Evolutionary conservation across 2,329 filamentous ascomycete genomes (phyloP).

Genomic region (Botrytis fragariae): DNA sequence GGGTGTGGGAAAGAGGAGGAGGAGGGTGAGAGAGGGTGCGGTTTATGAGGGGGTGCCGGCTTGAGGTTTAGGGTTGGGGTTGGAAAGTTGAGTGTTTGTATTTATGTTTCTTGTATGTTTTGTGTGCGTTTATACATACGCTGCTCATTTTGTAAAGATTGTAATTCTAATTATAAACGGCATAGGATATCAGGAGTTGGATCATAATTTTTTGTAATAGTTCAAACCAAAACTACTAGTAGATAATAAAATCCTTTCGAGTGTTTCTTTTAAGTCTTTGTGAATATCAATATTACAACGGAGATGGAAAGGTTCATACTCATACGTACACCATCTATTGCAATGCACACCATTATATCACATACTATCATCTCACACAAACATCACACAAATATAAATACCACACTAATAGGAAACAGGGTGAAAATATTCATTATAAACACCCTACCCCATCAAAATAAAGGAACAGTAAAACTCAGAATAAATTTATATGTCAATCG

Average conservation of each 20-base stretch:
- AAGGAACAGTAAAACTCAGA: too few relatives aligned
- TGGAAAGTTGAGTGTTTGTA: background rate
- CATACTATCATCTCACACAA: background rate
- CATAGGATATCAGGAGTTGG: background rate
- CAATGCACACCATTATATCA: background rate
- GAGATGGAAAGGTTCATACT: background rate
- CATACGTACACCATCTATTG: background rate
- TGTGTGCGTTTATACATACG: too few relatives aligned
- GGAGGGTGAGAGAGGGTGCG: slow-evolving; percentile 43
- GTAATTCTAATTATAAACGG: background rate
- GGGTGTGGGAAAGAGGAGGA: slow-evolving; percentile 58
- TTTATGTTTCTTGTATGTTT: background rate
- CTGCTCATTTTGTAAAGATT: background rate
- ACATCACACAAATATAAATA: background rate
- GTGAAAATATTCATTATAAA: background rate
- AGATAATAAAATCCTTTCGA: background rate
- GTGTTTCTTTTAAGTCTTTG: too few relatives aligned
- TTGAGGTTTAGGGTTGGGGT: background rate
- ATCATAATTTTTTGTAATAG: background rate
- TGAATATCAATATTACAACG: background rate
- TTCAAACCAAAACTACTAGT: background rate
- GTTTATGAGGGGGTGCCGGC: slow-evolving; percentile 66
- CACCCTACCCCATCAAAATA: background rate
- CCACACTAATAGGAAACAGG: background rate
- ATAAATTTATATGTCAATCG: background rate